phyloP scores from a whole-genome alignment of 2,329 filamentous ascomycete species.

The Alternaria viburni region DNA sequence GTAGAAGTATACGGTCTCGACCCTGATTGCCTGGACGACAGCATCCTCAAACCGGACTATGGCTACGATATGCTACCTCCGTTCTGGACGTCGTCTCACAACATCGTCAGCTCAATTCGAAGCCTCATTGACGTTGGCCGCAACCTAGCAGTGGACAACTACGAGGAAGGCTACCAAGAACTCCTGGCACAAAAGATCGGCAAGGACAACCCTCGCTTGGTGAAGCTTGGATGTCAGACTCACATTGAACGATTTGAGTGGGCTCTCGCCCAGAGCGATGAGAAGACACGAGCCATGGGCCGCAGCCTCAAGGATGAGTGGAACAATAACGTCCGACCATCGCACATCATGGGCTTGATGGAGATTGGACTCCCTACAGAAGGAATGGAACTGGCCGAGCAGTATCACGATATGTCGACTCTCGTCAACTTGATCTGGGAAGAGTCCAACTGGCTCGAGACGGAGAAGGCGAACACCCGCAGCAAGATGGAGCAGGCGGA shows the following conservation, averaged over 20 bases:
- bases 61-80: slow-evolving; percentile 74
- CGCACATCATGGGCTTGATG: slow-evolving; percentile 51
- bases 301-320: slow-evolving; percentile 54
- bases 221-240: slow-evolving; percentile 64
- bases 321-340: slow-evolving; percentile 48
- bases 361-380: slow-evolving; percentile 61
- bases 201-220: slow-evolving; percentile 55
- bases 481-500: slow-evolving; percentile 47
- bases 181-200: slow-evolving; percentile 54
- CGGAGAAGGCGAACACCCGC: slow-evolving; percentile 33
- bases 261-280: slow-evolving; percentile 60
- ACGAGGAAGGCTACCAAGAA: slow-evolving; percentile 44
- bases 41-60: slow-evolving; percentile 51
- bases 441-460: slow-evolving; percentile 51
- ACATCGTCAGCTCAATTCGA: slow-evolving; percentile 50
- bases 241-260: slow-evolving; percentile 66
- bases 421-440: slow-evolving; percentile 61
- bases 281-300: slow-evolving; percentile 57
- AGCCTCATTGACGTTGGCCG: slow-evolving; percentile 52
- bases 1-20: slow-evolving; percentile 74
- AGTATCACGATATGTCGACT: slow-evolving; percentile 67
- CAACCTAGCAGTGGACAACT: slow-evolving; percentile 49
- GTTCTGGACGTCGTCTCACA: slow-evolving; percentile 80
- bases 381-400: slow-evolving; percentile 67
- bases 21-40: slow-evolving; percentile 64